A percentile compares a stretch with the other conserved stretches of the same genome.
Conservation (phyloP, 1,139 yeast species). For the Magnusiomyces suaveolens region DNA sequence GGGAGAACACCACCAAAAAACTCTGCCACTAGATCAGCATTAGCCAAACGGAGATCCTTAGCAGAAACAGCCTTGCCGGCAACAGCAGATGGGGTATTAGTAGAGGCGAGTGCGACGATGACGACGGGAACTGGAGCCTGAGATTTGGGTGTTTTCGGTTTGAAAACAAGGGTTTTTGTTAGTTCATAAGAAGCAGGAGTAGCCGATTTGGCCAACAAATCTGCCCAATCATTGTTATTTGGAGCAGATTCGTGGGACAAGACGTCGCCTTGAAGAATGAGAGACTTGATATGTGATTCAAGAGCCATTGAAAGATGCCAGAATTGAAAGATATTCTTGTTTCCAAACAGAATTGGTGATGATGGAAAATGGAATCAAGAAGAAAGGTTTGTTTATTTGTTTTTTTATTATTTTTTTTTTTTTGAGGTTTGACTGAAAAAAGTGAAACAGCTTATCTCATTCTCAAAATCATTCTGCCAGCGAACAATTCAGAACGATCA, state of each 20-base stretch:
- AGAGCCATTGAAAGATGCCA: slow-evolving; percentile 3
- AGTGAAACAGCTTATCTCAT: too few relatives aligned
- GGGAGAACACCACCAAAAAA: slow-evolving; percentile 54
- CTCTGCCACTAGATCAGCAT: slow-evolving; percentile 63
- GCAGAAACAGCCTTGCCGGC: slow-evolving; percentile 61
- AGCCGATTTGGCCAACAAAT: slow-evolving; percentile 18
- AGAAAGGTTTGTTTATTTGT: too few relatives aligned
- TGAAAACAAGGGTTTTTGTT: slow-evolving; percentile 73
- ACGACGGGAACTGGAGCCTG: slow-evolving; percentile 76
- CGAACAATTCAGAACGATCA: too few relatives aligned
- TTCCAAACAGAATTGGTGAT: too few relatives aligned
- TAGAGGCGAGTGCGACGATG: slow-evolving; percentile 60
- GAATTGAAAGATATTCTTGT: neutral
- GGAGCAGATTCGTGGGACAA: slow-evolving; percentile 23
- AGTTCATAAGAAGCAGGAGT: slow-evolving; percentile 16
- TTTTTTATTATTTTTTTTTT: too few relatives aligned
- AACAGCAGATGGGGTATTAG: slow-evolving; percentile 57
- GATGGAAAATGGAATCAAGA: neutral
- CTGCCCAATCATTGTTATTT: slow-evolving; percentile 26
- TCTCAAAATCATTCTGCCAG: too few relatives aligned
- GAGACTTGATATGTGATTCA: slow-evolving; percentile 11
- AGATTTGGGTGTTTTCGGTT: slow-evolving; percentile 82
- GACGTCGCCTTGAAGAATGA: slow-evolving; percentile 16
- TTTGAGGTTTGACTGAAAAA: too few relatives aligned
- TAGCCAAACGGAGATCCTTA: slow-evolving; percentile 83